Percentiles rank a stretch among this genome's conserved stretches.
Evolutionary conservation across 2,329 filamentous ascomycete species (phyloP).

Genomic region (Trichoderma citrinoviride): DNA sequence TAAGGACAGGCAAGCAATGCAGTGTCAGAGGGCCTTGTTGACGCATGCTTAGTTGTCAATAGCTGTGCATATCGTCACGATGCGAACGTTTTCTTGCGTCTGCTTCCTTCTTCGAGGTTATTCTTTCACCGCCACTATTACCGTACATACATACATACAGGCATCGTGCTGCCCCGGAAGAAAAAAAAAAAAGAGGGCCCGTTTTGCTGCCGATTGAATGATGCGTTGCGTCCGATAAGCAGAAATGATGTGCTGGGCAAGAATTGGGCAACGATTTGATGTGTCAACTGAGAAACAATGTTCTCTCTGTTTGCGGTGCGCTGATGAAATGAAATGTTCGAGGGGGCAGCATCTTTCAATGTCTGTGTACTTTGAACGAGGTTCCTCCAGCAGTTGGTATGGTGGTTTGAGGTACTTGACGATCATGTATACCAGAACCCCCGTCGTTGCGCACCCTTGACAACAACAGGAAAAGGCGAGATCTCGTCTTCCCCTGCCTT

Average conservation of each 20-base stretch:
- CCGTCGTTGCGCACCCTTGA: neutral
- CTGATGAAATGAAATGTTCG: too few species aligned
- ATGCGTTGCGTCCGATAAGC: neutral
- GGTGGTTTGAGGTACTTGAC: neutral
- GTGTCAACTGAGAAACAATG: too few species aligned
- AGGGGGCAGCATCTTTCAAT: too few species aligned
- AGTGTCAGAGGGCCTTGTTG: neutral
- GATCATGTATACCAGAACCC: neutral
- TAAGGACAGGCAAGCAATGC: neutral
- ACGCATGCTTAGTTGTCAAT: slow-evolving; percentile 18
- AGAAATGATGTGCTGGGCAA: neutral
- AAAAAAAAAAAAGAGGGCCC: neutral
- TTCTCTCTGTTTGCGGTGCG: too few species aligned
- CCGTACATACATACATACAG: neutral
- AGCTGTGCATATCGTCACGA: slow-evolving; percentile 1
- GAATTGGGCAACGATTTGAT: neutral
- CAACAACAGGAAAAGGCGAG: neutral
- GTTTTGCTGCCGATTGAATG: neutral
- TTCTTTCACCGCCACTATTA: slow-evolving; percentile 18
- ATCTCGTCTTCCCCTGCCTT: neutral
- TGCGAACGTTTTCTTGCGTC: slow-evolving; percentile 1
- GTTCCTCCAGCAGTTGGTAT: too few species aligned
- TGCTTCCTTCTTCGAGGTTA: neutral
- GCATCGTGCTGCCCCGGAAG: neutral
- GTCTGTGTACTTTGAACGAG: too few species aligned